Base-by-base conservation (phyloP, 352 stramenopile genomes). In the Phytophthora sojae region DNA sequence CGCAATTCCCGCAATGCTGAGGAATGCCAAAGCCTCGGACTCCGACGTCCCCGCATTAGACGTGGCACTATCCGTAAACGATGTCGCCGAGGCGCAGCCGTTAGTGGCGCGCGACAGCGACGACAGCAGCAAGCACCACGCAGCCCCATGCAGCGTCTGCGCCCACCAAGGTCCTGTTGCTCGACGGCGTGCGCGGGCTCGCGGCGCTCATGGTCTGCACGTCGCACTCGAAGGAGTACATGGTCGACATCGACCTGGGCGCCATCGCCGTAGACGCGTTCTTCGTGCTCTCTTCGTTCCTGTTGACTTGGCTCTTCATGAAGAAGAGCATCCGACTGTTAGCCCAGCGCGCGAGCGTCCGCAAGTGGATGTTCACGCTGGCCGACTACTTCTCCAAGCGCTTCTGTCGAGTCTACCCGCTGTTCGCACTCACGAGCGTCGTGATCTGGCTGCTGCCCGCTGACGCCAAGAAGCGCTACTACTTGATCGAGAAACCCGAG, bases 351-450 rank as follows among this genome's bases (percentile, higher is more conserved):
- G 67, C 69, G 2, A 76, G 45, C n/a, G 26, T 61, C 21, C 35
- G 49, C 5, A 52, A 67, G 26, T 80, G 73, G 73, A n/a, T 12
- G 6, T 68, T 77, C 32, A 77, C 56, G 8, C 57, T 82, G 17
- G 12, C 30, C 12, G 80, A 88, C 68, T 88, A 88, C 51, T 80
- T 83, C 45, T 76, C 56, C 25, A 87, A 85, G 32, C 71, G 80
- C 0, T 84, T 90, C 57, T 81, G 84, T 26, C 71, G 80, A 51
- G 82, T 90, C 3, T 88, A 90, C 42, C 82, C 82, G 55, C 67
- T 90, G 2, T 90, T 90, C 29, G 66, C 67, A 12, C 61, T 79
- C 11, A 70, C 76, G 12, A 79, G 75, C 9, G 23, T 74, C 50
- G 60, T 81, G 19, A 49, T 85, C 19, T 77, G 64, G 57, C 5